Percentiles rank a stretch among this genome's conserved stretches.
Evolutionary conservation across 768 basidiomycete species (phyloP).

Genomic region (Austroboletus festivus): DNA sequence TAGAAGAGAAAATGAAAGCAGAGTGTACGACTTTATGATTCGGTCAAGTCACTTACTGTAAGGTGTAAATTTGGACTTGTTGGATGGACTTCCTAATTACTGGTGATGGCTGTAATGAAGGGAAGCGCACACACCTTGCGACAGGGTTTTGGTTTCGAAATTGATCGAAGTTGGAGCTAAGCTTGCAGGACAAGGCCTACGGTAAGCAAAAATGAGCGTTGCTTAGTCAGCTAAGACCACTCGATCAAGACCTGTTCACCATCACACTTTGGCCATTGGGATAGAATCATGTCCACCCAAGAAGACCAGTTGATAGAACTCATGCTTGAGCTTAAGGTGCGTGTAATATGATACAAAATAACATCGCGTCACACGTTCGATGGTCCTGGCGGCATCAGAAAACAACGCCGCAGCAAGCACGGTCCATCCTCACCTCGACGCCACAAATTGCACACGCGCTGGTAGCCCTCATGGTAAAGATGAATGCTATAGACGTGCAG

Average conservation of each 20-base stretch:
- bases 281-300: slow-evolving; percentile 55
- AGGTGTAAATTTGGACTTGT: no score
- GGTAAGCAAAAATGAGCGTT: no score
- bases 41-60: no score
- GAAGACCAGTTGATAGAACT: slow-evolving; percentile 72
- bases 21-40: slow-evolving; percentile 1
- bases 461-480: slow-evolving; percentile 73
- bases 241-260: neutral
- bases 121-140: no score
- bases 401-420: slow-evolving; percentile 69
- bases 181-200: no score
- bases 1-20: slow-evolving; percentile 1
- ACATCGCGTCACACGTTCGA: slow-evolving; percentile 1
- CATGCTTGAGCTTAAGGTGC: slow-evolving; percentile 68
- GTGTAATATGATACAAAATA: neutral
- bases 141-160: no score
- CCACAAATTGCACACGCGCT: slow-evolving; percentile 77
- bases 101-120: no score
- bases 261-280: no score
- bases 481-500: slow-evolving; percentile 70
- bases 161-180: no score
- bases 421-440: slow-evolving; percentile 64
- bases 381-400: slow-evolving; percentile 43
- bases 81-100: no score
- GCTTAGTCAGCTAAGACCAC: slow-evolving; percentile 15